Conservation (phyloP, 805 yeast species). For the Candida silvicultrix region DNA sequence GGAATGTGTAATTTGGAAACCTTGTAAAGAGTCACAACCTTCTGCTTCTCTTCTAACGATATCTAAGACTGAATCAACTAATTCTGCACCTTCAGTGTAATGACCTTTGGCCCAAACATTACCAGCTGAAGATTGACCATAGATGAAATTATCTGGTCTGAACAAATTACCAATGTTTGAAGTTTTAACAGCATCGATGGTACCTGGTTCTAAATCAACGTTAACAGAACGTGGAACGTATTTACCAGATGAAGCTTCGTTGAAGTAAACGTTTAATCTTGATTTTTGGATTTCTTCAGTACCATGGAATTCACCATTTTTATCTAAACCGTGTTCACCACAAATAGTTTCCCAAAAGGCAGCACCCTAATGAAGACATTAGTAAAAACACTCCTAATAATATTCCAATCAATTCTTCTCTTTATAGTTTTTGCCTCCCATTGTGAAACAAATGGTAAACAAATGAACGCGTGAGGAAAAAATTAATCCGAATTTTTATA, state of each 20-base stretch:
- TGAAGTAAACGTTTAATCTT: slow-evolving; percentile 91
- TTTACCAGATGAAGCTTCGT: slow-evolving; percentile 93
- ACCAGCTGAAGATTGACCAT: slow-evolving; percentile 98
- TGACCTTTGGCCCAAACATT: slow-evolving; percentile 99
- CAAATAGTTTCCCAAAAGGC: slow-evolving; percentile 92
- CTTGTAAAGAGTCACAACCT: slow-evolving; percentile 96
- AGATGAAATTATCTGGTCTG: slow-evolving; percentile 96
- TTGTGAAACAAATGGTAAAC: neutral
- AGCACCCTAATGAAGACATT: slow-evolving; percentile 81
- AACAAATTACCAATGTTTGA: slow-evolving; percentile 87
- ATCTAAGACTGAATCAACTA: slow-evolving; percentile 90
- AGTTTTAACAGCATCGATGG: slow-evolving; percentile 93
- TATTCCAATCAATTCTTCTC: too few relatives aligned
- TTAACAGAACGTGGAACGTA: slow-evolving; percentile 97
- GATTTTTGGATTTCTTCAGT: slow-evolving; percentile 59
- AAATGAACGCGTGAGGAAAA: neutral
- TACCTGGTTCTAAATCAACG: slow-evolving; percentile 97
- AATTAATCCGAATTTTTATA: too few relatives aligned
- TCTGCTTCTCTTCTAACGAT: slow-evolving; percentile 94
- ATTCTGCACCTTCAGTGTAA: slow-evolving; percentile 94
- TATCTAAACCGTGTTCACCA: slow-evolving; percentile 80
- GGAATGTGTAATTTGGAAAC: slow-evolving; percentile 94
- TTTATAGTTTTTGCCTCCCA: neutral
- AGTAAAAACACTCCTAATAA: too few relatives aligned
- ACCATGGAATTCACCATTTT: slow-evolving; percentile 68